Conservation (phyloP, 805 yeast genomes). For the Spathaspora hagerdaliae region DNA sequence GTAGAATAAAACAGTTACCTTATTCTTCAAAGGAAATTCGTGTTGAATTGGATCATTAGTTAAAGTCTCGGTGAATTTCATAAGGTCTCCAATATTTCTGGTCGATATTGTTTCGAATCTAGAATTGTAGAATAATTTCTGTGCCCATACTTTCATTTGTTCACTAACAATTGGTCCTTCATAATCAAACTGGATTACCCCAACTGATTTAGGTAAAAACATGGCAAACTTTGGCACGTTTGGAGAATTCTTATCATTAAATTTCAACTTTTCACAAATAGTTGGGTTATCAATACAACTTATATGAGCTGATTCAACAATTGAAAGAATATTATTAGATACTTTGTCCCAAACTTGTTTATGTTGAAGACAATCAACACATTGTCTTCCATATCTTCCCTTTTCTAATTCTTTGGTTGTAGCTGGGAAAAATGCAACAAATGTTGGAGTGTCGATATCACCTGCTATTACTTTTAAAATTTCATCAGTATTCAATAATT, state of each 20-base stretch:
- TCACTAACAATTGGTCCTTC: conserved; percentile 29
- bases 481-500: conserved; percentile 33
- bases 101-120: conserved; percentile 31
- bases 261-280: conserved; percentile 52
- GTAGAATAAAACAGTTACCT: conserved; percentile 50
- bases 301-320: conserved; percentile 49
- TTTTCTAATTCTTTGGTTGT: conserved; percentile 38
- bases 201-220: conserved; percentile 48
- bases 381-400: conserved; percentile 31
- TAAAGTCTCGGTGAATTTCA: conserved; percentile 25
- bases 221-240: conserved; percentile 41
- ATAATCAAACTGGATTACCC: conserved; percentile 48
- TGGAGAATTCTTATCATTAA: conserved; percentile 12
- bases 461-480: conserved; percentile 52
- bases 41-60: conserved; percentile 27
- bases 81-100: conserved; percentile 23
- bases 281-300: conserved; percentile 51
- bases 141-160: conserved; percentile 40
- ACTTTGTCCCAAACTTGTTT: conserved; percentile 56
- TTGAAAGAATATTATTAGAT: conserved; percentile 42
- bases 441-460: conserved; percentile 42
- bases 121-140: conserved; percentile 44
- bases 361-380: conserved; percentile 49
- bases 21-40: conserved; percentile 36
- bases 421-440: conserved; percentile 68